Percentiles rank a stretch among this genome's conserved stretches.
phyloP scores from a whole-genome alignment of 2,329 filamentous ascomycete genomes.

The Aschersonia sp. region DNA sequence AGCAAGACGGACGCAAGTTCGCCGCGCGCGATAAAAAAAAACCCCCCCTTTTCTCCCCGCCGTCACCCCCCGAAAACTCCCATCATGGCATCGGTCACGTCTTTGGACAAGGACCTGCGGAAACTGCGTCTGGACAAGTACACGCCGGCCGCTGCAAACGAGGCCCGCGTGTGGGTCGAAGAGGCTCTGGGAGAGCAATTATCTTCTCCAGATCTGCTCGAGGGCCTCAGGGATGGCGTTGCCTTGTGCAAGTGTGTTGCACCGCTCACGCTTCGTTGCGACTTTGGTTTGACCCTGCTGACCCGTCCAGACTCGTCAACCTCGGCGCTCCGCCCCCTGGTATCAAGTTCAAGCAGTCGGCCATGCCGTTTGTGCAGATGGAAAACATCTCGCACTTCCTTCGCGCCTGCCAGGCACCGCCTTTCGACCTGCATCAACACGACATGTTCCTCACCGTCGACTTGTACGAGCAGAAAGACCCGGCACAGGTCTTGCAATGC shows the following conservation, averaged over 20 bases:
- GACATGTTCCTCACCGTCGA: conserved; percentile 96
- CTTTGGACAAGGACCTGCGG: conserved; percentile 89
- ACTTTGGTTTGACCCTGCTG: not conserved
- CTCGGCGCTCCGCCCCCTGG: conserved; percentile 61
- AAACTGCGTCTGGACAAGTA: conserved; percentile 86
- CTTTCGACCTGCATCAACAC: conserved; percentile 78
- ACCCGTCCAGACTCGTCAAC: conserved; percentile 57
- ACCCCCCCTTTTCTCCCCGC: not conserved
- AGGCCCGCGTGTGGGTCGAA: conserved; percentile 78
- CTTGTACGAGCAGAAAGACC: conserved; percentile 88
- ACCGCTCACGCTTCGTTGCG: not conserved
- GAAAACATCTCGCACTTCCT: conserved; percentile 98
- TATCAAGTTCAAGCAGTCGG: conserved; percentile 78
- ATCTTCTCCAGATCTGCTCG: conserved; percentile 61
- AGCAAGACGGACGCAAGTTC: not conserved
- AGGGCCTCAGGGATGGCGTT: conserved; percentile 78
- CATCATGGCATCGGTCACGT: conserved; percentile 81
- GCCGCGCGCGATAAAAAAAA: not conserved
- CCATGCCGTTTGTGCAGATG: conserved; percentile 99
- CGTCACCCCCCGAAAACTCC: not conserved
- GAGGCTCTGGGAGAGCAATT: conserved; percentile 60
- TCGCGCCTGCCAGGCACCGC: conserved; percentile 68
- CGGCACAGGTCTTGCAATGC: conserved; percentile 88
- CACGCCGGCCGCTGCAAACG: conserved; percentile 77
- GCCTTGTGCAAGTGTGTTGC: conserved; percentile 71